Evolutionary conservation across 139 green algal species (phyloP), one percentile per base, ranked within the genome.

Genomic region (Auxenochlorella protothecoides): DNA sequence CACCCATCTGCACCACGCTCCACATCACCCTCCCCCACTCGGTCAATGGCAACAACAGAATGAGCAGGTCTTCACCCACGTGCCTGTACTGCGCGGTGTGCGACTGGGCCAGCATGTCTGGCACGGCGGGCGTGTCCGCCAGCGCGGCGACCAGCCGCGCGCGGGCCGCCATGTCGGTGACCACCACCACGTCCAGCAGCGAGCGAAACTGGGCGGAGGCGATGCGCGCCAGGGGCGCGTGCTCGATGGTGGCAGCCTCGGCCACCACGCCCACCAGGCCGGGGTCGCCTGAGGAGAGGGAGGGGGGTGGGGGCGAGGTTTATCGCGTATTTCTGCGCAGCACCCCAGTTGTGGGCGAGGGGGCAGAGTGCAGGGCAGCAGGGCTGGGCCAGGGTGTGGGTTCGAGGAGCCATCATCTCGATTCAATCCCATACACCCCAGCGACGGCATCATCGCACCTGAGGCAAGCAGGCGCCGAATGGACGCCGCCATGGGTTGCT

Each of bases 261-360:
- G 86, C 87, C 16, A 91, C 64, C 61, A 88, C 85, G 53, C 87
- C 79, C 67, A 92, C 78, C 61, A 90, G 15, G 11, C 76, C 76
- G 0, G 56, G 52, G 59, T 75, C 69, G 53, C 72, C 72, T 76
- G 72, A 51, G 14, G 10, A 7, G 53, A 6, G 27, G 53, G 52
- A 51, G 3, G 27, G 51, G 4, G 27, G 27, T 44, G 27, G 27
- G 27, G 27, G 27, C 27, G 1, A 44, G 27, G 27, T 44, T 44
- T 0, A 44, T 44, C 27, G 27, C 27, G 27, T 44, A 44, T 44
- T 44, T 44, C 27, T 44, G 27, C 27, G 27, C 27, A 44, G 27
- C 27, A 44, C 27, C 27, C 27, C 27, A 44, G 27, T 44, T 44
- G 27, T 44, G 27, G 27, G 27, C 27, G 27, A 44, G 27, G 27